Evolutionary conservation across 257 asterid genomes (phyloP), one percentile per base, ranked within the genome.

Genomic region (Sherardia arvensis): DNA sequence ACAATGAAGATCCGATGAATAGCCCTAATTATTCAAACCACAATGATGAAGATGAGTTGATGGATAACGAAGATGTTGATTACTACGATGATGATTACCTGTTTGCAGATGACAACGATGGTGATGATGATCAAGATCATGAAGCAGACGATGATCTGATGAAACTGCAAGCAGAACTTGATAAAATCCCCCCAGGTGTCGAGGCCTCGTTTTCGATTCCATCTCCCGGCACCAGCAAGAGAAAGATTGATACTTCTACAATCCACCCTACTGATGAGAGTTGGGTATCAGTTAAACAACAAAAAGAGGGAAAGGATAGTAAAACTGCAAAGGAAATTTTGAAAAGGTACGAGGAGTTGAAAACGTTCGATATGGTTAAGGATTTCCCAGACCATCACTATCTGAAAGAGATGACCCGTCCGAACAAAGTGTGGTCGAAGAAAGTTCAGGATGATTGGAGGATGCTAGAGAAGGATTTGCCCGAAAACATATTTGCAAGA

Each of bases 371-470:
- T 66, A 62, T 67, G 7, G 82, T 81, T 33, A 73, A 66, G 59
- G 83, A 76, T 72, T 75, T 68, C 73, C 77, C 83, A 48, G 90
- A 84, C 66, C 90, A 84, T 69, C 79, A 81, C 72, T 84, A 73
- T 26, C 48, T 64, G 78, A 67, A 11, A 62, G 58, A 38, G 49
- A 73, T 40, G 48, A 61, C 5, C 32, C 53, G 81, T 85, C 85
- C 85, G 49, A 68, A 80, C 28, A 78, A 59, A 65, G 77, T 64
- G 15, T 83, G 90, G 90, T 60, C 72, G 29, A 80, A 78, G 83
- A 80, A 70, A 69, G 51, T 83, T 63, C 90, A 80, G 77, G 80
- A 70, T 26, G 90, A 83, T 65, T 83, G 90, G 90, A 80, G 68
- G 75, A 80, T 83, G 54, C 68, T 80, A 69, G 86, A 78, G 58